Evolutionary conservation across 768 basidiomycete genomes (phyloP).

Genomic region (Calocybe cyanea): DNA sequence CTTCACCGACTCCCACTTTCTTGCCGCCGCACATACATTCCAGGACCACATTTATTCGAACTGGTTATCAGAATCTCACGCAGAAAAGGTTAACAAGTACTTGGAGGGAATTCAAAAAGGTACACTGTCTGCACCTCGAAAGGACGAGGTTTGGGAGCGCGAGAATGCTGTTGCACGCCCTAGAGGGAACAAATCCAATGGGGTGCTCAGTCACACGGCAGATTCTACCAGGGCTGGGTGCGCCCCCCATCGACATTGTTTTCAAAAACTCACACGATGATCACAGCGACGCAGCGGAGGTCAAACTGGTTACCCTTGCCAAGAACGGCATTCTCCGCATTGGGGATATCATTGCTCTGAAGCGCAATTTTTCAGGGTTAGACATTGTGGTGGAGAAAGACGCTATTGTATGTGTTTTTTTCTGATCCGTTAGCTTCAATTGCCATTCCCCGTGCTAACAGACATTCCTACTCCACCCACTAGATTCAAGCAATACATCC

Average conservation of each 20-base stretch:
- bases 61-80: slow-evolving; percentile 44
- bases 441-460: neutral
- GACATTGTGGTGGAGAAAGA: slow-evolving; percentile 51
- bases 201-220: no score
- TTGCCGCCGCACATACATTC: slow-evolving; percentile 52
- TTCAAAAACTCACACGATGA: neutral
- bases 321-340: slow-evolving; percentile 40
- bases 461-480: neutral
- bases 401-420: slow-evolving; percentile 35
- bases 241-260: no score
- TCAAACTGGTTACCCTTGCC: slow-evolving; percentile 42
- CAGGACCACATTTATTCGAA: slow-evolving; percentile 57
- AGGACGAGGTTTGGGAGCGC: slow-evolving; percentile 60
- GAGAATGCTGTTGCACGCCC: slow-evolving; percentile 23
- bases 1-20: slow-evolving; percentile 51
- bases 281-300: slow-evolving; percentile 35
- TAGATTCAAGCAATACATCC: slow-evolving; percentile 47
- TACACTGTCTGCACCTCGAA: slow-evolving; percentile 53
- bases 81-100: slow-evolving; percentile 38
- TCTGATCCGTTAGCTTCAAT: no score
- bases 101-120: slow-evolving; percentile 40
- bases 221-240: no score
- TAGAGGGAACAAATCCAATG: slow-evolving; percentile 8
- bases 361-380: slow-evolving; percentile 39
- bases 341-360: slow-evolving; percentile 55